Evolutionary conservation across 495 filamentous ascomycete species (phyloP).

Genomic region (Schizothecium vesticola): DNA sequence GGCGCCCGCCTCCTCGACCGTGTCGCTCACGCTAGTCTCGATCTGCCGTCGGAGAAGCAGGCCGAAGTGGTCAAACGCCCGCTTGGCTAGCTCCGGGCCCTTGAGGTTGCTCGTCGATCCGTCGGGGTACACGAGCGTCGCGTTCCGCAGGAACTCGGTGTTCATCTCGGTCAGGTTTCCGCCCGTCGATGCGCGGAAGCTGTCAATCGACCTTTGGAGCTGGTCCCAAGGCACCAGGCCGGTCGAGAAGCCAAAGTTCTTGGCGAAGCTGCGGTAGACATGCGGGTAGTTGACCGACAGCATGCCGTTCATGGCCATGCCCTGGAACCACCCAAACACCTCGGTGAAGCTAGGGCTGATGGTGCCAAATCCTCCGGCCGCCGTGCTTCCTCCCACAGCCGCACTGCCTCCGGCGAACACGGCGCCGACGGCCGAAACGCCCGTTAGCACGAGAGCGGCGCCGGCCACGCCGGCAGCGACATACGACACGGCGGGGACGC

Average conservation of each 20-base stretch:
- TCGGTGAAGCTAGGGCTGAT: conserved; percentile 81
- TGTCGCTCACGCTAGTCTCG: conserved; percentile 45
- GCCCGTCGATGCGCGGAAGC: conserved; percentile 72
- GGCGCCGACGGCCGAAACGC: conserved; percentile 63
- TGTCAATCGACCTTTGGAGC: conserved; percentile 81
- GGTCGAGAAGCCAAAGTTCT: conserved; percentile 90
- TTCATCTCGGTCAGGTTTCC: conserved; percentile 79
- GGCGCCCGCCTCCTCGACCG: conserved; percentile 18
- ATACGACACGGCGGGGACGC: conserved; percentile 72
- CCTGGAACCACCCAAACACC: conserved; percentile 86
- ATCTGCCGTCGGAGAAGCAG: conserved; percentile 47
- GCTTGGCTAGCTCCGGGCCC: conserved; percentile 43
- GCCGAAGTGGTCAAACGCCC: conserved; percentile 47
- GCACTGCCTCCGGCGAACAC: conserved; percentile 45
- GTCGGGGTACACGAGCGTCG: conserved; percentile 61
- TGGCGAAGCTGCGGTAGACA: conserved; percentile 80
- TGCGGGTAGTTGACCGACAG: conserved; percentile 79
- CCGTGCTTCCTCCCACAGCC: conserved; percentile 36
- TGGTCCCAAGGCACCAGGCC: conserved; percentile 76
- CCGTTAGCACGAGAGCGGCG: conserved; percentile 70
- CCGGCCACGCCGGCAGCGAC: conserved; percentile 83
- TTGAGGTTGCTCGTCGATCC: conserved; percentile 38
- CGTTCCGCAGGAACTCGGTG: conserved; percentile 66
- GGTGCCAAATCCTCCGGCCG: conserved; percentile 57
- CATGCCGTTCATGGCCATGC: conserved; percentile 93